Evolutionary conservation across 2,329 filamentous ascomycete species (phyloP).

Genomic region (Penicillium rolfsii): DNA sequence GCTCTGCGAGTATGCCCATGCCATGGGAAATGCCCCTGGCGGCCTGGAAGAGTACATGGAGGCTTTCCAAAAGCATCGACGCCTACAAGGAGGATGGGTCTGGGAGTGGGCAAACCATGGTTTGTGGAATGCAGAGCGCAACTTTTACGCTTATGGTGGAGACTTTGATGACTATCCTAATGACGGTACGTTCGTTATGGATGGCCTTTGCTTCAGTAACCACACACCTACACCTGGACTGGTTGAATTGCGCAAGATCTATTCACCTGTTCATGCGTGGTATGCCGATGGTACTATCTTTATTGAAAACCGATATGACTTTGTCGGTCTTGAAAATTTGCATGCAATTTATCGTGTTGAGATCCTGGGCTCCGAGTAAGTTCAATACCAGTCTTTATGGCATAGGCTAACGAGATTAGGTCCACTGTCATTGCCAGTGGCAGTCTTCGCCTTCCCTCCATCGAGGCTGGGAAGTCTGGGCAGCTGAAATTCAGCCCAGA

Average conservation of each 20-base stretch:
- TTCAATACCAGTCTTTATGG: not conserved
- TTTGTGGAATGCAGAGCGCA: slow-evolving; percentile 45
- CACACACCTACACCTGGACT: not conserved
- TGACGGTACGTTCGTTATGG: not conserved
- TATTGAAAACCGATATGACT: not conserved
- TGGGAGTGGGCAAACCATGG: slow-evolving; percentile 71
- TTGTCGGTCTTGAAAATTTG: not conserved
- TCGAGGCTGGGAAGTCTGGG: not conserved
- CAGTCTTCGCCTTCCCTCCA: not conserved
- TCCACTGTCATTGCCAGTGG: not conserved
- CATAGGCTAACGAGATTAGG: not conserved
- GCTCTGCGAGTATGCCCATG: slow-evolving; percentile 59
- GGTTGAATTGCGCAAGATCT: not conserved
- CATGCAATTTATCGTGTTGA: not conserved
- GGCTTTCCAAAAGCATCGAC: slow-evolving; percentile 62
- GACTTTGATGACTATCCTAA: slow-evolving; percentile 2
- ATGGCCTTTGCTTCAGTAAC: not conserved
- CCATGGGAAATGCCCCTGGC: slow-evolving; percentile 76
- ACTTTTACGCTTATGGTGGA: not conserved
- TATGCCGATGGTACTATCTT: not conserved
- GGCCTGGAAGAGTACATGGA: slow-evolving; percentile 69
- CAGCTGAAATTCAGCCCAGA: not conserved
- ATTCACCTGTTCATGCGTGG: not conserved
- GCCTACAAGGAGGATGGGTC: slow-evolving; percentile 68
- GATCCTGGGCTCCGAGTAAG: not conserved